Conservation (phyloP, 225 moss, liverwort and hornwort genomes). For the Lunularia cruciata region DNA sequence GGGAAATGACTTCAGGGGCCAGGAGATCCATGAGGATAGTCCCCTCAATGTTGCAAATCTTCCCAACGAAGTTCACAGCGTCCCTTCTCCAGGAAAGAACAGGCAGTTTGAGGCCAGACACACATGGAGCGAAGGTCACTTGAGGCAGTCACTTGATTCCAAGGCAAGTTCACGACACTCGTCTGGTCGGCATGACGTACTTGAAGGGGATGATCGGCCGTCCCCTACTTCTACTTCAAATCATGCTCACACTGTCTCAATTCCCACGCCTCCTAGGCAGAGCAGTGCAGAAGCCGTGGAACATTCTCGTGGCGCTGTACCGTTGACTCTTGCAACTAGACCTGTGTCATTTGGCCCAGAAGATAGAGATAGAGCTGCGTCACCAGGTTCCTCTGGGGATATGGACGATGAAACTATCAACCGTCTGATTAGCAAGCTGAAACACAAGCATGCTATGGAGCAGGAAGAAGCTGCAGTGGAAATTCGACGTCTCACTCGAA, state of each 20-base stretch:
- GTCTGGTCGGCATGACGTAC: neutral
- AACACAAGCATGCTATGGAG: slow-evolving; percentile 59
- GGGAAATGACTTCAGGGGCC: slow-evolving; percentile 3
- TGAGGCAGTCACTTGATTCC: neutral
- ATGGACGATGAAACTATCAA: slow-evolving; percentile 20
- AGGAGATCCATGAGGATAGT: slow-evolving; percentile 25
- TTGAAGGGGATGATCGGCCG: neutral
- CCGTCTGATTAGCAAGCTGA: slow-evolving; percentile 47
- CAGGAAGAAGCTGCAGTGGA: slow-evolving; percentile 78
- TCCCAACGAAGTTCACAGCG: neutral
- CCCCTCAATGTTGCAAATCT: neutral
- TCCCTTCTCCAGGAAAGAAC: neutral
- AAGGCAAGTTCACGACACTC: neutral
- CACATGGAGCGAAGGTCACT: slow-evolving; percentile 27
- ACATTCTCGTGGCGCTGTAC: slow-evolving; percentile 23
- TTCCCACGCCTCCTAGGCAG: neutral
- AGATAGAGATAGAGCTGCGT: slow-evolving; percentile 26
- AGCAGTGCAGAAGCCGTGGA: neutral
- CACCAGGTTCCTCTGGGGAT: slow-evolving; percentile 38
- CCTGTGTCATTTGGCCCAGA: slow-evolving; percentile 54
- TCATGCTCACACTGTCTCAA: neutral
- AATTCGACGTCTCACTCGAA: slow-evolving; percentile 66
- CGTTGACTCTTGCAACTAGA: slow-evolving; percentile 58
- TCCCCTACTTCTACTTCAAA: slow-evolving; percentile 3
- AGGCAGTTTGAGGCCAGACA: slow-evolving; percentile 12